phyloP scores from a whole-genome alignment of 805 yeast genomes.

The Suhomyces sp. region DNA sequence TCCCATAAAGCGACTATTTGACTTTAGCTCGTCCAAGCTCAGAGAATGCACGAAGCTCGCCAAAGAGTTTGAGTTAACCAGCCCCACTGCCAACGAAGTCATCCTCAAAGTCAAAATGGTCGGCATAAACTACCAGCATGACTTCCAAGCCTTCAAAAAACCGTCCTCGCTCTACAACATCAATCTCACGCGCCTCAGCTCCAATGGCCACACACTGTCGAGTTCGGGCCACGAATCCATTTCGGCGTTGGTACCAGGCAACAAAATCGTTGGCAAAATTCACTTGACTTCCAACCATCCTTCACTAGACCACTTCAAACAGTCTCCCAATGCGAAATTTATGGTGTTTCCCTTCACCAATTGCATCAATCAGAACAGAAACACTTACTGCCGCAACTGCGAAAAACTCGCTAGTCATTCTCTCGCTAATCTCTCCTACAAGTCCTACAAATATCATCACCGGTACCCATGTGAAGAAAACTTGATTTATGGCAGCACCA shows the following conservation, averaged over 20 bases:
- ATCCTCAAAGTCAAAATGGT: slow-evolving; percentile 26
- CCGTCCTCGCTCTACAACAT: slow-evolving; percentile 1
- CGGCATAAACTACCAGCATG: slow-evolving; percentile 26
- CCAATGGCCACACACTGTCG: neutral
- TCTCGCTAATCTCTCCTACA: neutral
- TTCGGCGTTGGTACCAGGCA: slow-evolving; percentile 31
- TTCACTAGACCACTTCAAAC: neutral
- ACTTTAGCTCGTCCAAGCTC: slow-evolving; percentile 14
- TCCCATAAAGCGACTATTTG: slow-evolving; percentile 27
- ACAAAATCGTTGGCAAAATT: slow-evolving; percentile 31
- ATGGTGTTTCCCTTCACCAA: slow-evolving; percentile 34
- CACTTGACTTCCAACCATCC: slow-evolving; percentile 8
- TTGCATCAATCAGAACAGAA: slow-evolving; percentile 25
- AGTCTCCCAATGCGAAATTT: slow-evolving; percentile 16
- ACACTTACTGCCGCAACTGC: slow-evolving; percentile 20
- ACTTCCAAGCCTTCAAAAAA: slow-evolving; percentile 19
- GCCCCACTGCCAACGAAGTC: slow-evolving; percentile 14
- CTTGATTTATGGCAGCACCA: slow-evolving; percentile 29
- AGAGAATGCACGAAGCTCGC: slow-evolving; percentile 26
- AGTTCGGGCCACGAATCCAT: neutral
- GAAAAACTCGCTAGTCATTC: neutral
- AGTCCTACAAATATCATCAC: slow-evolving; percentile 12
- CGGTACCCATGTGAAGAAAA: slow-evolving; percentile 20
- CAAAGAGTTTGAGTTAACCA: slow-evolving; percentile 18
- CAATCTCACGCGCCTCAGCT: neutral